Evolutionary conservation across 768 basidiomycete species (phyloP), one percentile per base, ranked within the genome.

Genomic region (Heimioporus sp.): DNA sequence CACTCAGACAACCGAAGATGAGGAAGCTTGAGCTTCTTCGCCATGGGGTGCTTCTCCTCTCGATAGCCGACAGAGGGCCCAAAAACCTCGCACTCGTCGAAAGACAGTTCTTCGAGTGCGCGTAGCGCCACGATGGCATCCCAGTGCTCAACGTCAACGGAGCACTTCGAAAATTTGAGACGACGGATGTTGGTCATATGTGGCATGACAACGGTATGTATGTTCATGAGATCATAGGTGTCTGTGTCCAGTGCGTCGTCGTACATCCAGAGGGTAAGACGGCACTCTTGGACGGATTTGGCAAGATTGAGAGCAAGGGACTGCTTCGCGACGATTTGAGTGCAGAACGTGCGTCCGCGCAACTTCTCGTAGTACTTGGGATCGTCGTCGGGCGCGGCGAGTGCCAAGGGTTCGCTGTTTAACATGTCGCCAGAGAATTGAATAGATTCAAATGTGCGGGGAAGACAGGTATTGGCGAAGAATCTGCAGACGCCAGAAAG

Each of bases 401-500:
- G 24, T 28, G 24, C n/a, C n/a, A n/a, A 28, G 24, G 6, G 24
- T 28, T 28, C 7, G 24, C 3, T 28, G 7, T 6, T 5, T 4
- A 28, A 6, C 24, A 5, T 28, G 24, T 28, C 37, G 4, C 66
- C 54, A 16, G 38, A 51, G 40, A 61, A 54, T 5, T 55, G 34
- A 13, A 79, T n/a, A 3, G 58, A 59, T 21, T 70, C 63, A 54
- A 74, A 79, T 5, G 77, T 59, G 28, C 72, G 73, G 0, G 77
- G 73, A 11, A 75, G 57, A 16, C 68, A 63, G 2, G 69, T 19
- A 8, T 69, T 68, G 46, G 66, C 71, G 46, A 80, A 80, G 52
- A 75, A 71, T 13, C 69, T 70, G 53, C 79, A 80, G 31, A 76
- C 74, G 32, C 63, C 62, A 6, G 74, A 72, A 21, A 80, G 66